Evolutionary conservation across 2,329 filamentous ascomycete species (phyloP), one percentile per base, ranked within the genome.

Genomic region (Colletotrichum simmondsii): DNA sequence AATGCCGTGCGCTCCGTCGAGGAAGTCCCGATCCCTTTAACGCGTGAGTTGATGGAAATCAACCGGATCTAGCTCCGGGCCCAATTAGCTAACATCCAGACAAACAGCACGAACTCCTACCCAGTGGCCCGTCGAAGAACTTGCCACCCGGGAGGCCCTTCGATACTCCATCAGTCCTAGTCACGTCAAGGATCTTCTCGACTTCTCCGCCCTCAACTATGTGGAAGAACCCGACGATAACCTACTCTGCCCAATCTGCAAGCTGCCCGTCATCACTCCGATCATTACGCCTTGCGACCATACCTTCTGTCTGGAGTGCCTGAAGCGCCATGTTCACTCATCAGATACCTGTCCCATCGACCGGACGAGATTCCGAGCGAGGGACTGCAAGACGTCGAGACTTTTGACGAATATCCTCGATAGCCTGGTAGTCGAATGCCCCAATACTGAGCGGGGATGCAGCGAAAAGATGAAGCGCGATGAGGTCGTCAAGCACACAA

Each of bases 271-370:
- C 54, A 83, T 92, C 60, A 85, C 88, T 16, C 90, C 91, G 0
- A 84, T 91, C 60, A 91, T 90, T 54, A 92, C 90, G 1, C 82
- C 83, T 8, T 93, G 91, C 80, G 89, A 91, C 71, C 91, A 93
- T 78, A 91, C 90, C 14, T 93, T 93, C 78, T 93, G 91, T 77
- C 86, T 87, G 64, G 83, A 84, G 5, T 93, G 91, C 77, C 83
- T 92, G 30, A 76, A 81, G 57, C 82, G 85, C 72, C 83, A 86
- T 8, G 81, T 85, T 65, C 79, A 81, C 64, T 78, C 83, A 42
- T 85, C 83, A 64, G 78, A 83, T 68, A 80, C 84, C 42, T 92
- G 90, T 71, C 90, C 90, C 2, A 87, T 92, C 68, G 90, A 92
- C 78, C 85, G 90, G n/a, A 84, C 84, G 16, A 81, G 82, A 2